Evolutionary conservation across 2,329 filamentous ascomycete species (phyloP).

Genomic region (Pochonia chlamydosporia): DNA sequence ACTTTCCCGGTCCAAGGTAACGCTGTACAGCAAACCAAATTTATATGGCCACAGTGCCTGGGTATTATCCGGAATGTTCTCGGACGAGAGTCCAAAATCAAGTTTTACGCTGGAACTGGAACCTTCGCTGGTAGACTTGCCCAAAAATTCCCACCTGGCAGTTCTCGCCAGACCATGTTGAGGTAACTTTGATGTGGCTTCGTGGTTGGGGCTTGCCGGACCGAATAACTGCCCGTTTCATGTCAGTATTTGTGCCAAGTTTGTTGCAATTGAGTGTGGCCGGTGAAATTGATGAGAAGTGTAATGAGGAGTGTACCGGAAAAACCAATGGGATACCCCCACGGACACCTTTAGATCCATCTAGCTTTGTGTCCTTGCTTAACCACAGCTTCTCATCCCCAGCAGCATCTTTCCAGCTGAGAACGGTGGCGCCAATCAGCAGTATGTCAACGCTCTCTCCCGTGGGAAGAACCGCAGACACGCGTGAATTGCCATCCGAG

Average conservation of each 20-base stretch:
- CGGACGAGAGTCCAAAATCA: conserved; percentile 83
- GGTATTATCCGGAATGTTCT: conserved; percentile 62
- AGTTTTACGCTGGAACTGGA: conserved; percentile 73
- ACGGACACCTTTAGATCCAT: conserved; percentile 83
- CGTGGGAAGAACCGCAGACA: conserved; percentile 75
- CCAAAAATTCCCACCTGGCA: conserved; percentile 88
- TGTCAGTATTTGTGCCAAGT: too few species aligned
- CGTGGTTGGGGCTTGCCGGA: conserved; percentile 67
- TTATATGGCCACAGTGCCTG: conserved; percentile 75
- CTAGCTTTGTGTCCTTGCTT: conserved; percentile 71
- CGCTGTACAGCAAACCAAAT: conserved; percentile 89
- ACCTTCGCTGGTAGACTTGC: conserved; percentile 60
- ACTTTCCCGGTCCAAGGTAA: conserved; percentile 70
- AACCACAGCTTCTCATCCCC: conserved; percentile 82
- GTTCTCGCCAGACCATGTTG: conserved; percentile 95
- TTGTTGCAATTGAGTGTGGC: too few species aligned
- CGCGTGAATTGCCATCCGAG: conserved; percentile 62
- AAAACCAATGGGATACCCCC: conserved; percentile 92
- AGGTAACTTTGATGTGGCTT: conserved; percentile 71
- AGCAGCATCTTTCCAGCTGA: conserved; percentile 81
- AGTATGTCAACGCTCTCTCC: conserved; percentile 83
- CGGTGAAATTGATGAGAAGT: too few species aligned
- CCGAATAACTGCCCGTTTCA: conserved; percentile 78
- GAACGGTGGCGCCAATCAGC: conserved; percentile 87
- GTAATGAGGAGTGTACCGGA: conserved; percentile 53